A percentile compares a stretch with the other conserved stretches of the same genome.
Evolutionary conservation across 495 filamentous ascomycete genomes (phyloP).

Genomic region (Penicillium longicatenatum): DNA sequence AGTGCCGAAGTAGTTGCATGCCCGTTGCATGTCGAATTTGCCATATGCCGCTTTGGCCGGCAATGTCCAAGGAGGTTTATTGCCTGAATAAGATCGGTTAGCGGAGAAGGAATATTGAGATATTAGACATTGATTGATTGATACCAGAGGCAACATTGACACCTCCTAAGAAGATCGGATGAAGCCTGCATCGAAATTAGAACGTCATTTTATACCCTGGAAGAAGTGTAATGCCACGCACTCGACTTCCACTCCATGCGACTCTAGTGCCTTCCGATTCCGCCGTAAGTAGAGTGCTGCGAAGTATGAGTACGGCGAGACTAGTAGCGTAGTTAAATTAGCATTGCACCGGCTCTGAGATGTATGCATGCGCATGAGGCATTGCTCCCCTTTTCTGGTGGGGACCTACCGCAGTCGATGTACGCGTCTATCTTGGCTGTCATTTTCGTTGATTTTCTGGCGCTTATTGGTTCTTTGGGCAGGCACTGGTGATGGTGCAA

Average conservation of each 20-base stretch:
- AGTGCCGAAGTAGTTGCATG: slow-evolving; percentile 55
- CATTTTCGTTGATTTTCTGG: slow-evolving; percentile 15
- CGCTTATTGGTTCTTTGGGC: neutral
- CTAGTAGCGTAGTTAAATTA: slow-evolving; percentile 34
- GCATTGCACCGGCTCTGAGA: neutral
- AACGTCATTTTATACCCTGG: slow-evolving; percentile 1
- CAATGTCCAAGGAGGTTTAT: slow-evolving; percentile 72
- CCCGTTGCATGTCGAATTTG: slow-evolving; percentile 54
- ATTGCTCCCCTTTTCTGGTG: neutral
- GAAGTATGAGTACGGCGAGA: slow-evolving; percentile 70
- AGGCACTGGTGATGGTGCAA: slow-evolving; percentile 5
- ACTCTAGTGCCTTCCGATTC: slow-evolving; percentile 52
- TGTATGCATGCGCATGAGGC: neutral
- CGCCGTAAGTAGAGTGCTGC: slow-evolving; percentile 59
- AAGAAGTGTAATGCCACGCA: slow-evolving; percentile 29
- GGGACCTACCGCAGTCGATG: slow-evolving; percentile 29
- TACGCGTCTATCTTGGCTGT: slow-evolving; percentile 31
- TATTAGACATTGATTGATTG: neutral
- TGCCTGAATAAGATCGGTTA: slow-evolving; percentile 45
- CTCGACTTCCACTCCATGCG: slow-evolving; percentile 64
- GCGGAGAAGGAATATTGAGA: too few relatives aligned
- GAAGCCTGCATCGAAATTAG: slow-evolving; percentile 45
- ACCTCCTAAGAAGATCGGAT: slow-evolving; percentile 73
- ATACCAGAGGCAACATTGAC: slow-evolving; percentile 66
- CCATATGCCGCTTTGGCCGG: slow-evolving; percentile 65